Evolutionary conservation across 2,329 filamentous ascomycete species (phyloP), one percentile per base, ranked within the genome.

Genomic region (Trichocomaceae sp.): DNA sequence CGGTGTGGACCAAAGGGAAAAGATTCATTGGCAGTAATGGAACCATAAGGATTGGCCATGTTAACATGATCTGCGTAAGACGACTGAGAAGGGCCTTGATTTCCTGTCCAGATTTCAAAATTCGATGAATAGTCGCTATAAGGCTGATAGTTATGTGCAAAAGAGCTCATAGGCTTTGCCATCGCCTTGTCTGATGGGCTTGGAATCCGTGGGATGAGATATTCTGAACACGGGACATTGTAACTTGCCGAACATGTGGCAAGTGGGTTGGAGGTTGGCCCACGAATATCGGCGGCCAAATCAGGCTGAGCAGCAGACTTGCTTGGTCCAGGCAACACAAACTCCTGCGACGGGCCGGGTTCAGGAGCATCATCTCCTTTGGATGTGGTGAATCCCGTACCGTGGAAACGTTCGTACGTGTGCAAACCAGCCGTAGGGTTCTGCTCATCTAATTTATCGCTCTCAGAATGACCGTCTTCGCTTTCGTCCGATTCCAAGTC

Each of bases 171-270:
- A 8, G 56, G 47, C 37, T 51, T 57, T 22, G 56, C 56, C 56
- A 57, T 57, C 10, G 56, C 56, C 48, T 57, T 55, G 45, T 57
- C 56, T 31, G 56, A 58, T 33, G 56, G 53, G 23, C 56, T 58
- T 12, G 56, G 56, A 50, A 53, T 35, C 35, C 53, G 56, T 44
- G 31, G 46, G 5, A 39, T 20, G 8, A 41, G 9, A 47, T 44
- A 56, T 33, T 58, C 49, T 31, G 53, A 23, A 45, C 49, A 53
- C 10, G 47, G 20, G 8, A 26, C 23, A 26, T 37, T 49, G 33
- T 39, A 52, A 13, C 48, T 35, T 20, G 29, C 42, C 9, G 37
- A n/a, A 3, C 6, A 12, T 33, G 26, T 7, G 17, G 3, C 23
- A n/a, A 17, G 50, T 19, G 23, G 37, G 26, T 29, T 41, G 19